These are phyloP conservation scores for Aspergillus sp. DNA, from an alignment of 2,329 filamentous ascomycete species.

Conservation along the genomic window DNA sequence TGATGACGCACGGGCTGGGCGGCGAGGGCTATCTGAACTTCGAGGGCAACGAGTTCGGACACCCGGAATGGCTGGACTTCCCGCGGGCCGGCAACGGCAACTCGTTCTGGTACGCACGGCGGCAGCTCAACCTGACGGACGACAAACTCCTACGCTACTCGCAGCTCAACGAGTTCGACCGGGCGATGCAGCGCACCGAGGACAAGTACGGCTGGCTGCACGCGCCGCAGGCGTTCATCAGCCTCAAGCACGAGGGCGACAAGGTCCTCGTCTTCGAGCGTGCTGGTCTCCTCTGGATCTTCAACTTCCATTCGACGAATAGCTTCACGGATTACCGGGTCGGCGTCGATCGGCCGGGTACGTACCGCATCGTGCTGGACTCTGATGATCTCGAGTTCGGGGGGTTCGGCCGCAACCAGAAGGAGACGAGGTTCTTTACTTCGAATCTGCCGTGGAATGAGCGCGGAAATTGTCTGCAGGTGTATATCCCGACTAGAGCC, in stretches of 20 bases:
- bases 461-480: constrained; percentile 79
- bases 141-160: constrained; percentile 77
- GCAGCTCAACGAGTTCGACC: constrained; percentile 89
- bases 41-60: constrained; percentile 96
- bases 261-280: constrained; percentile 96
- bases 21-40: constrained; percentile 98
- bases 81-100: constrained; percentile 87
- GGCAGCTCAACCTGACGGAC: constrained; percentile 86
- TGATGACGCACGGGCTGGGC: constrained; percentile 82
- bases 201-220: constrained; percentile 87
- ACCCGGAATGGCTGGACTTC: constrained; percentile 98
- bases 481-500: constrained; percentile 78
- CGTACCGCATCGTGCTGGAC: constrained; percentile 78
- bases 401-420: constrained; percentile 67
- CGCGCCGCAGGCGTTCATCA: constrained; percentile 77
- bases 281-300: constrained; percentile 80
- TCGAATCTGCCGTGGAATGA: constrained; percentile 85
- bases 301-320: constrained; percentile 83
- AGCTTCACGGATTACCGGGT: constrained; percentile 91
- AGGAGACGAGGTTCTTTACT: constrained; percentile 82
- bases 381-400: constrained; percentile 70
- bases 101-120: constrained; percentile 87
- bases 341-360: constrained; percentile 73
- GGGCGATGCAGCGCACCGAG: constrained; percentile 79
- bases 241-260: constrained; percentile 84